Percentiles rank a stretch among this genome's conserved stretches.
Evolutionary conservation across 2,329 filamentous ascomycete genomes (phyloP).

Genomic region (Chaetomiaceae sp.): DNA sequence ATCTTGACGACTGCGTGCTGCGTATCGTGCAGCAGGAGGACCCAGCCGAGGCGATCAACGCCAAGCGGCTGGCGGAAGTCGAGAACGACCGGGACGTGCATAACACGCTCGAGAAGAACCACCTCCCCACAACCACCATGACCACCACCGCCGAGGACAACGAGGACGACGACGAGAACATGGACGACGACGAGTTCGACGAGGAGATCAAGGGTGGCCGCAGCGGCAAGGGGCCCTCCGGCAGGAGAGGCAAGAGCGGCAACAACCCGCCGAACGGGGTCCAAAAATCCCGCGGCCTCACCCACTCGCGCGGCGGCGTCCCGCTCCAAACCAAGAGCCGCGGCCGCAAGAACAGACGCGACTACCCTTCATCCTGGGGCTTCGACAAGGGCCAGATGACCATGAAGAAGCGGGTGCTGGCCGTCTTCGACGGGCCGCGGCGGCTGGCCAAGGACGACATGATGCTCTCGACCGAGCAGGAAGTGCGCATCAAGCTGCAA

Average conservation of each 20-base stretch:
- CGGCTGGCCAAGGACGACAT: slow-evolving; percentile 97
- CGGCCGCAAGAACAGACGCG: slow-evolving; percentile 84
- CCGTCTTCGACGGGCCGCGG: slow-evolving; percentile 83
- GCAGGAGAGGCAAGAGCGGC: slow-evolving; percentile 52
- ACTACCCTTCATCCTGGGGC: slow-evolving; percentile 92
- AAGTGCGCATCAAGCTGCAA: slow-evolving; percentile 78
- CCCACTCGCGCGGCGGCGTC: slow-evolving; percentile 71
- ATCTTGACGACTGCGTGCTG: slow-evolving; percentile 74
- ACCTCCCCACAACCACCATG: slow-evolving; percentile 50
- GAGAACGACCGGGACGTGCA: slow-evolving; percentile 60
- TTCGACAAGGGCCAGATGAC: slow-evolving; percentile 91
- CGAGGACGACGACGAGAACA: slow-evolving; percentile 43
- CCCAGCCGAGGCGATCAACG: slow-evolving; percentile 64
- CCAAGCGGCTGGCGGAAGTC: slow-evolving; percentile 60
- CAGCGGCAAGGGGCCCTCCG: slow-evolving; percentile 40
- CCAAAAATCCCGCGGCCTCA: slow-evolving; percentile 68
- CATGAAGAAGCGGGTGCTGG: slow-evolving; percentile 95
- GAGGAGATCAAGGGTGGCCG: slow-evolving; percentile 49
- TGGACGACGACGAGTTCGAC: slow-evolving; percentile 59
- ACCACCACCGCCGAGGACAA: slow-evolving; percentile 33
- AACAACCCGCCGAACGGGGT: slow-evolving; percentile 55
- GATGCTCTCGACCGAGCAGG: slow-evolving; percentile 94
- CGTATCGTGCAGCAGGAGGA: slow-evolving; percentile 70
- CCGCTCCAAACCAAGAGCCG: slow-evolving; percentile 51
- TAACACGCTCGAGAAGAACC: slow-evolving; percentile 61